Evolutionary conservation across 106 monocot species (phyloP).

Genomic region (Acanthochlamys bracteata): DNA sequence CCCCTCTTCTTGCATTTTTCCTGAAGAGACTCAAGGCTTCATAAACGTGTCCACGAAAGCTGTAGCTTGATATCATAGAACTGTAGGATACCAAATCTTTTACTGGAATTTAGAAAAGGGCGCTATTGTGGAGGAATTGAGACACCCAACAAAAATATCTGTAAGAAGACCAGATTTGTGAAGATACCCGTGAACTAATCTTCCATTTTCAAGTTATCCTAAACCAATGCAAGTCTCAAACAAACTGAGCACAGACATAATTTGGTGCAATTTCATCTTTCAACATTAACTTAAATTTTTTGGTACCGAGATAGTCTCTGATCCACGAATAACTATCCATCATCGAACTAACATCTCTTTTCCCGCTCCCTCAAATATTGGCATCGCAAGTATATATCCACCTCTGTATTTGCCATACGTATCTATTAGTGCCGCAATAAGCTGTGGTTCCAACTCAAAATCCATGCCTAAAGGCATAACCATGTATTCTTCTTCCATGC

Average conservation of each 20-base stretch:
- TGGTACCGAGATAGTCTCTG: conserved; percentile 9
- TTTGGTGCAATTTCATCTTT: conserved; percentile 16
- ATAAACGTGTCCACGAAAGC: conserved; percentile 19
- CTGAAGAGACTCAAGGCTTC: conserved; percentile 20
- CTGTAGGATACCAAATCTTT: conserved; percentile 25
- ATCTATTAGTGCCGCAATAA: conserved; percentile 16
- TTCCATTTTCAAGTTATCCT: conserved; percentile 3
- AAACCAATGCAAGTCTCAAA: conserved; percentile 18
- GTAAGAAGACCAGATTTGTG: conserved; percentile 14
- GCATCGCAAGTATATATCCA: conserved; percentile 2
- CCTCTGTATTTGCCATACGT: conserved; percentile 27
- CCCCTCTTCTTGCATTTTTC: conserved; percentile 9
- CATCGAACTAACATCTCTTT: conserved; percentile 29
- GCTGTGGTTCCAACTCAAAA: conserved; percentile 13
- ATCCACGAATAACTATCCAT: conserved; percentile 9
- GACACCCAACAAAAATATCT: conserved; percentile 5
- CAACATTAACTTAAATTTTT: conserved; percentile 22
- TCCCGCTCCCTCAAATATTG: conserved; percentile 8
- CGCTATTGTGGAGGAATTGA: conserved; percentile 9
- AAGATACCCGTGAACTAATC: conserved; percentile 7
- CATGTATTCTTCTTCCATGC: conserved; percentile 22
- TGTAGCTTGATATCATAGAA: conserved; percentile 20
- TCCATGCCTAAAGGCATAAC: conserved; percentile 15
- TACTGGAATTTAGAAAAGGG: conserved; percentile 13
- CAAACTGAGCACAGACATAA: conserved; percentile 23